phyloP scores from a whole-genome alignment of 1,284 basidiomycete genomes.

The Inonotus obliquus region DNA sequence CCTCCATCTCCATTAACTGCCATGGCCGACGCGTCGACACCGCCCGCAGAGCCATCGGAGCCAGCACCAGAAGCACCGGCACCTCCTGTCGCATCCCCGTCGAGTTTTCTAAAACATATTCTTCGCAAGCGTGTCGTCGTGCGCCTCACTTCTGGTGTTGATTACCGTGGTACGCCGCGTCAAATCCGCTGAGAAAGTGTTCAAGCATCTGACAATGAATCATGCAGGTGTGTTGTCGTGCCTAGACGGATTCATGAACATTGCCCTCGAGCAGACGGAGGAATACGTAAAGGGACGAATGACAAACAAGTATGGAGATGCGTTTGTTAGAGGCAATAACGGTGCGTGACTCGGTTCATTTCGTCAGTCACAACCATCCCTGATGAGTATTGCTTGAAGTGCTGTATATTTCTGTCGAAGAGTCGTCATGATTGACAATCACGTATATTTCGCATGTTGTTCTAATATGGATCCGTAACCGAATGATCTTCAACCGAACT shows the following conservation, averaged over 20 bases:
- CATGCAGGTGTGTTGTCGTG: constrained; percentile 88
- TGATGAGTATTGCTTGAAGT: constrained; percentile 27
- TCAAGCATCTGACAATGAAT: background rate
- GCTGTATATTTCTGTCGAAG: constrained; percentile 42
- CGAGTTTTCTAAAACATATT: constrained; percentile 88
- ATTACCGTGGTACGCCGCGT: constrained; percentile 77
- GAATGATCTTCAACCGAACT: too few relatives aligned
- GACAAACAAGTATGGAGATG: constrained; percentile 90
- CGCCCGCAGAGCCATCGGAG: constrained; percentile 35
- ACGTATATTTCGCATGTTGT: too few relatives aligned
- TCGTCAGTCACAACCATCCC: constrained; percentile 8
- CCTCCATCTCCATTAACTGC: constrained; percentile 1
- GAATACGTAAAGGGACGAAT: constrained; percentile 86
- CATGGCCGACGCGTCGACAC: constrained; percentile 19
- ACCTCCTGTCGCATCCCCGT: constrained; percentile 67
- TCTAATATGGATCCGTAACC: background rate
- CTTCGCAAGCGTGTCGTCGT: constrained; percentile 96
- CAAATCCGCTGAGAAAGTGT: background rate
- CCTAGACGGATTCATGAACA: constrained; percentile 98
- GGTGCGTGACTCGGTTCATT: constrained; percentile 50
- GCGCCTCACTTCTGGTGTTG: constrained; percentile 91
- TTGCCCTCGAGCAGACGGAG: constrained; percentile 94
- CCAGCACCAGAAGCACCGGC: constrained; percentile 48
- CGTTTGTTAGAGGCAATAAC: constrained; percentile 96
- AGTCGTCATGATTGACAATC: constrained; percentile 28